Evolutionary conservation across 345 rosid species (phyloP).

Genomic region (Murraya paniculata): DNA sequence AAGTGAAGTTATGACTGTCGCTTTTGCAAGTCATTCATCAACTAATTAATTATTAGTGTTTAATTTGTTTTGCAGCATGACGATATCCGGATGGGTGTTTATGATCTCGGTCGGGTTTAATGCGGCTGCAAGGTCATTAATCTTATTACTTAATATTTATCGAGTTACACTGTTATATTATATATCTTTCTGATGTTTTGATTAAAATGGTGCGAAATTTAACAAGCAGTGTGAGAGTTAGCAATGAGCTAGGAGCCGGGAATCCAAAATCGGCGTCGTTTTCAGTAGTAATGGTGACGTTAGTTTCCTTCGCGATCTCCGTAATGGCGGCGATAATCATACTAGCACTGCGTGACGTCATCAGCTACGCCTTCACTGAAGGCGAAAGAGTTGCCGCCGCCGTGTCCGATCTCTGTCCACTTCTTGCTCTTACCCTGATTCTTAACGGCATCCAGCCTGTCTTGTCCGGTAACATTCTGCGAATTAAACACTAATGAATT

Average conservation of each 20-base stretch:
- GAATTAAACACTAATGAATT: neutral
- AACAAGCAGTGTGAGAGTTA: slow-evolving; percentile 61
- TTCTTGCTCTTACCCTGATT: slow-evolving; percentile 55
- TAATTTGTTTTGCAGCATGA: slow-evolving; percentile 44
- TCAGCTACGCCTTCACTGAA: slow-evolving; percentile 64
- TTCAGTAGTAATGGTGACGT: slow-evolving; percentile 52
- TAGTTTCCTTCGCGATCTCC: slow-evolving; percentile 40
- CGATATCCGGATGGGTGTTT: slow-evolving; percentile 58
- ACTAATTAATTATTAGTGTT: neutral
- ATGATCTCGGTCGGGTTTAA: slow-evolving; percentile 77
- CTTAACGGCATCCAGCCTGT: slow-evolving; percentile 80
- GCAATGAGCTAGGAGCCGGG: slow-evolving; percentile 80
- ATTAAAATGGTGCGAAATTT: neutral
- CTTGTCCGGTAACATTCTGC: slow-evolving; percentile 46
- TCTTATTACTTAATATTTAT: neutral
- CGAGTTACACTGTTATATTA: neutral
- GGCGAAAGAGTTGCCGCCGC: slow-evolving; percentile 60
- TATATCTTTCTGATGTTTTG: neutral
- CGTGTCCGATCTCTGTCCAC: slow-evolving; percentile 64
- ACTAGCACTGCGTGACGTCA: slow-evolving; percentile 37
- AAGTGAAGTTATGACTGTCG: neutral
- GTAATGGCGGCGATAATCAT: slow-evolving; percentile 31
- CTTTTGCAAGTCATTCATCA: neutral
- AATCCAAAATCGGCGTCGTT: slow-evolving; percentile 68
- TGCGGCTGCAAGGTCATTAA: slow-evolving; percentile 61